Conservation (phyloP, 805 yeast species). For the Schwanniomyces yamadae region DNA sequence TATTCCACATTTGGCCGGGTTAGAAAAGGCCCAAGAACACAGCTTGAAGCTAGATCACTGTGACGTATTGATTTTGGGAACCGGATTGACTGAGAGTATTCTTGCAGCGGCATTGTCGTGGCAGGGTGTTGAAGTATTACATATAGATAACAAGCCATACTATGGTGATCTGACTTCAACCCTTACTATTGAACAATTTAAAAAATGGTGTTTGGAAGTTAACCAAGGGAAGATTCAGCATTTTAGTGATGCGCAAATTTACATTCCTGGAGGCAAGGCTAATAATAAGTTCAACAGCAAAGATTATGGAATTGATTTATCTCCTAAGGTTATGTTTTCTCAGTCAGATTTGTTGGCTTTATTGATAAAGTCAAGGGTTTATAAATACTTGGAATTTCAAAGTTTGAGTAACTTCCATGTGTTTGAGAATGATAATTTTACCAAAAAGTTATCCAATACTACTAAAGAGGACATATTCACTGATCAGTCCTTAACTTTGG, state of each 20-base stretch:
- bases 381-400: conserved; percentile 89
- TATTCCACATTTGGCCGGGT: conserved; percentile 73
- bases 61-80: conserved; percentile 89
- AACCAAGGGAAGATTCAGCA: conserved; percentile 47
- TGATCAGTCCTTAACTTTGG: conserved; percentile 71
- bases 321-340: conserved; percentile 87
- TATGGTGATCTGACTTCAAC: conserved; percentile 92
- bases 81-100: conserved; percentile 85
- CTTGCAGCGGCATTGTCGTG: conserved; percentile 93
- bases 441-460: conserved; percentile 65
- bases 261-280: conserved; percentile 63
- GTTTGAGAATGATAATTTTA: conserved; percentile 89
- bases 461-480: conserved; percentile 93
- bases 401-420: conserved; percentile 87
- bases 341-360: conserved; percentile 81
- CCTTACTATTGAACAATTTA: conserved; percentile 80
- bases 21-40: conserved; percentile 68
- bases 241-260: conserved; percentile 71
- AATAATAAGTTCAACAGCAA: conserved; percentile 54
- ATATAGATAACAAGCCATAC: conserved; percentile 78
- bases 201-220: conserved; percentile 76
- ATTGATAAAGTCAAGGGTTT: conserved; percentile 80
- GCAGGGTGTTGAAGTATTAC: conserved; percentile 96
- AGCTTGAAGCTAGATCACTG: conserved; percentile 63
- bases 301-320: conserved; percentile 83